Evolutionary conservation across 768 basidiomycete genomes (phyloP).

Genomic region (Leccinum subtestaceum): DNA sequence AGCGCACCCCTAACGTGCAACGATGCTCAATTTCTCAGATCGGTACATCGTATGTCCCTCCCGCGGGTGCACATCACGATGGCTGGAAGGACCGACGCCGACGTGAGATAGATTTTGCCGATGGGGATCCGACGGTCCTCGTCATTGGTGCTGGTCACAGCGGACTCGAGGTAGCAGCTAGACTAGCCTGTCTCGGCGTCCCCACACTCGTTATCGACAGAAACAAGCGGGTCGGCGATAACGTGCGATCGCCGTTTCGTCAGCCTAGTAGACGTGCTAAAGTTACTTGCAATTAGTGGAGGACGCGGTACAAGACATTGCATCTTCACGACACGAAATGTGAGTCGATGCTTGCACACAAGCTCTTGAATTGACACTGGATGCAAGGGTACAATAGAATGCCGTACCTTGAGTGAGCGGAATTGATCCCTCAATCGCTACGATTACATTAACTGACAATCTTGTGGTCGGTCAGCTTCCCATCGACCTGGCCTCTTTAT

Average conservation of each 20-base stretch:
- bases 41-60: slow-evolving; percentile 39
- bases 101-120: slow-evolving; percentile 42
- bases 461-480: slow-evolving; percentile 38
- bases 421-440: neutral
- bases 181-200: slow-evolving; percentile 56
- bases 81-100: slow-evolving; percentile 49
- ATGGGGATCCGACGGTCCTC: slow-evolving; percentile 52
- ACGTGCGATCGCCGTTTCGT: slow-evolving; percentile 9
- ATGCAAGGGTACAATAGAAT: slow-evolving; percentile 48
- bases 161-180: slow-evolving; percentile 60
- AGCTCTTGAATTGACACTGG: neutral
- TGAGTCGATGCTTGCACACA: slow-evolving; percentile 28
- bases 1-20: neutral
- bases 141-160: slow-evolving; percentile 66
- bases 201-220: slow-evolving; percentile 57
- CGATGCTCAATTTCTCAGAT: slow-evolving; percentile 7
- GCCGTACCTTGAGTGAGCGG: slow-evolving; percentile 52
- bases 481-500: slow-evolving; percentile 50
- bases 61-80: slow-evolving; percentile 38
- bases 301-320: slow-evolving; percentile 54
- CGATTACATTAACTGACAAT: neutral
- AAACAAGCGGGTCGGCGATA: slow-evolving; percentile 50
- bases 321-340: slow-evolving; percentile 52
- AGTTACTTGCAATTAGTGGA: slow-evolving; percentile 36
- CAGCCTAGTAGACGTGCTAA: neutral